These are phyloP conservation scores for Alternaria brassicae DNA, from an alignment of 2,329 filamentous ascomycete genomes.

Conservation along the genomic window DNA sequence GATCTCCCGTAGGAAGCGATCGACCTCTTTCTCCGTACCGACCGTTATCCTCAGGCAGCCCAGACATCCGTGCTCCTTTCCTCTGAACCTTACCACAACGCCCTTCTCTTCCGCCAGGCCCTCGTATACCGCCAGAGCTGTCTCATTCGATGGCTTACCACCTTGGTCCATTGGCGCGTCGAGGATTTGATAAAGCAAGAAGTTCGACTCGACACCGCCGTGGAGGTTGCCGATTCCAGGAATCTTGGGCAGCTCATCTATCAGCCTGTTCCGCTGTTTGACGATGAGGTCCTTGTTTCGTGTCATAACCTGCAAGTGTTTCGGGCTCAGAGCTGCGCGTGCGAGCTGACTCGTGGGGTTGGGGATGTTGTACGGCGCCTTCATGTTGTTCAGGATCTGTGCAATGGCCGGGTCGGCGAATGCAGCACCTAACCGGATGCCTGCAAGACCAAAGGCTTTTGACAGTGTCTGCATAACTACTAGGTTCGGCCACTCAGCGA, in stretches of 20 bases:
- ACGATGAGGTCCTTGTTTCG: constrained; percentile 73
- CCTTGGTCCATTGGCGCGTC: constrained; percentile 61
- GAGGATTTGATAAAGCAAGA: constrained; percentile 87
- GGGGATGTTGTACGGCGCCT: constrained; percentile 95
- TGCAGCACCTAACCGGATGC: constrained; percentile 86
- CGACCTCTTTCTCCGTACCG: constrained; percentile 86
- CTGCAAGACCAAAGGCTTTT: constrained; percentile 95
- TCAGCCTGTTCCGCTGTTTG: constrained; percentile 76
- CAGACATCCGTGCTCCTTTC: constrained; percentile 87
- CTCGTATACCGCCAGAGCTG: constrained; percentile 83
- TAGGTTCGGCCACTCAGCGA: constrained; percentile 89
- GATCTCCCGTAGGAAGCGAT: constrained; percentile 76
- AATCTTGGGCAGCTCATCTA: constrained; percentile 75
- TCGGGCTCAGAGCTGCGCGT: constrained; percentile 69
- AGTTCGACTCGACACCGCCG: constrained; percentile 85
- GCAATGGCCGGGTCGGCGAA: constrained; percentile 81
- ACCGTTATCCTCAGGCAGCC: constrained; percentile 92
- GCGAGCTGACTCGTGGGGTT: constrained; percentile 86
- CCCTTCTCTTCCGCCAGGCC: constrained; percentile 82
- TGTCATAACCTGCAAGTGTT: constrained; percentile 76
- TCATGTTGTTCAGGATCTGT: constrained; percentile 83
- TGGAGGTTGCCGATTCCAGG: constrained; percentile 80
- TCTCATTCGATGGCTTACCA: constrained; percentile 78
- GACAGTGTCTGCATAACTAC: constrained; percentile 99
- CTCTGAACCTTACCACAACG: constrained; percentile 91